Evolutionary conservation across 2,329 filamentous ascomycete genomes (phyloP), one percentile per base, ranked within the genome.

Genomic region (Ascochyta koolunga): DNA sequence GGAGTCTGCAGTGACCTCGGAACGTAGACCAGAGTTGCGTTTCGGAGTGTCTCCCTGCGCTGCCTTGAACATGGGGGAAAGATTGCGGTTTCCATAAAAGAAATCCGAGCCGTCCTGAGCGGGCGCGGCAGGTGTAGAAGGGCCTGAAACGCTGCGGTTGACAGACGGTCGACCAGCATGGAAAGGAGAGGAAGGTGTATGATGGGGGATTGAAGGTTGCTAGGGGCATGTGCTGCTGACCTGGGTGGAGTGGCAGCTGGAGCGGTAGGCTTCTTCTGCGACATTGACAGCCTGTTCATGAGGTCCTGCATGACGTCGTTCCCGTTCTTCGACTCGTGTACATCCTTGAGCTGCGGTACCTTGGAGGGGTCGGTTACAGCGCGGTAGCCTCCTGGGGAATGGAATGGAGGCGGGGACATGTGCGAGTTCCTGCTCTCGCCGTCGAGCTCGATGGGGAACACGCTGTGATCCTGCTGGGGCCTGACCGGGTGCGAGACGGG

Each of bases 391-490:
- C 46, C 50, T 40, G 70, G 53, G 40, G 69, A 58, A 38, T 62
- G 58, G 36, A 59, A 56, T 4, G 67, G 57, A 19, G 70, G 66
- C 13, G 65, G 62, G 24, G 68, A 67, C 42, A 58, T 54, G 25
- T 60, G 64, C 7, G 58, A 41, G 29, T 50, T 50, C 40, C 56
- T 63, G 50, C 43, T 60, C 24, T 65, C 62, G 35, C 73, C 75
- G n/a, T 79, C 86, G 39, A 92, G 78, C 68, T 96, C 91, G 58
- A 86, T 82, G 7, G 85, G 73, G 55, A 91, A 89, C 25, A 90
- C 82, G 45, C 81, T 80, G 25, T 81, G 73, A 31, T 76, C 74
- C 24, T 78, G 73, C 38, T 73, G 64, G 19, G 65, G 63, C 41
- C 62, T 56, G 35, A 27, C 29, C 4, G 53, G 47, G 27, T 59